phyloP scores from a whole-genome alignment of 441 rosid genomes.

The Adansonia rubrostipa region DNA sequence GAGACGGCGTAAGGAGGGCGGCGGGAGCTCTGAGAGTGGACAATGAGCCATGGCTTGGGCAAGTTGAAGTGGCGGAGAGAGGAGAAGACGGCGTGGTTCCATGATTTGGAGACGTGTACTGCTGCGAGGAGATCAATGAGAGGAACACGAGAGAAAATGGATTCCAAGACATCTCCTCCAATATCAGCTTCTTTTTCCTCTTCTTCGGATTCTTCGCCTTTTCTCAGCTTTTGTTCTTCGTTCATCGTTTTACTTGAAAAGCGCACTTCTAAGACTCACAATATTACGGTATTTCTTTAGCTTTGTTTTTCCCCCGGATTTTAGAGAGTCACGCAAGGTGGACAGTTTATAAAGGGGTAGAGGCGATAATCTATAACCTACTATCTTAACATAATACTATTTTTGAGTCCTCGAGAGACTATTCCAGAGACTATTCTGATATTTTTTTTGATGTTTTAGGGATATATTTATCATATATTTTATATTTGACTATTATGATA shows the following conservation, averaged over 20 bases:
- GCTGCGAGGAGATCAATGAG: slow-evolving; percentile 63
- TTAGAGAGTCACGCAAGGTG: no score
- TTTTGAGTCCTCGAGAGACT: no score
- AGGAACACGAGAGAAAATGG: slow-evolving; percentile 53
- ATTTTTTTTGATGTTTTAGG: no score
- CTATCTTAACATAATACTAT: no score
- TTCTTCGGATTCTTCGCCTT: not conserved
- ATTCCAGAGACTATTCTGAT: no score
- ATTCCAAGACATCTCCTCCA: slow-evolving; percentile 56
- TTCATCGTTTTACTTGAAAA: not conserved
- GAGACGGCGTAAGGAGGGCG: slow-evolving; percentile 40
- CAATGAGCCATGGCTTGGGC: slow-evolving; percentile 65
- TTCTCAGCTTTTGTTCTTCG: not conserved
- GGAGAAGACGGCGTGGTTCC: slow-evolving; percentile 66
- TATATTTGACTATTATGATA: no score
- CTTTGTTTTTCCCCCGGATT: no score
- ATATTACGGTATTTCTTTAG: no score
- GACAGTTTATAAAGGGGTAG: no score
- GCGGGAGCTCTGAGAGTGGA: slow-evolving; percentile 46
- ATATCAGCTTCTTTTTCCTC: slow-evolving; percentile 30
- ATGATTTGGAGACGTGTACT: slow-evolving; percentile 60
- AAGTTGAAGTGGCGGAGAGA: slow-evolving; percentile 55
- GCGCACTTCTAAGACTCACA: no score
- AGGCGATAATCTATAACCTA: no score
- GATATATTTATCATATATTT: no score